Evolutionary conservation across 306 rosid genomes (phyloP), one percentile per base, ranked within the genome.

Genomic region (Carpinus viminea): DNA sequence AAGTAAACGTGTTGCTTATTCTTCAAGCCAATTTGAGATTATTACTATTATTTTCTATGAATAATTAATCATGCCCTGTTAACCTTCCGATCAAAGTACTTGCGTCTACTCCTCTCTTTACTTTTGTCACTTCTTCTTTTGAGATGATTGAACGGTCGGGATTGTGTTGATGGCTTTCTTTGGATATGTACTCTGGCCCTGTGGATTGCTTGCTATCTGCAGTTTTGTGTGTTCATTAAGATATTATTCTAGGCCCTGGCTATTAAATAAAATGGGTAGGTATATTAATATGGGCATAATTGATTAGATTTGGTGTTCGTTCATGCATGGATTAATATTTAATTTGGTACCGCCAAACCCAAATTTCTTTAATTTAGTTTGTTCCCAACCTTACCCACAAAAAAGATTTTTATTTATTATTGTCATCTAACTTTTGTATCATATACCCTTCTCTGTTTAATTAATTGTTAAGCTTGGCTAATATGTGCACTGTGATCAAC

Each of bases 271-370:
- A 74, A 79, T 65, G 68, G 86, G 80, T 80, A 68, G 86, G 84
- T 69, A 50, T 84, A 88, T 85, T 85, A 83, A 83, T 82, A 70
- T 52, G 75, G 75, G 76, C 89, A 83, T 68, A 48, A 73, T 76
- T 76, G 79, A 51, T 11, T 62, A 26, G 68, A 73, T 68, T 45
- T 47, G 43, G 10, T 20, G 72, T 84, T 86, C 86, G 43, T 85
- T 88, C 90, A 82, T 84, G 91, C 84, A 80, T 78, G 64, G 82
- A 70, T 34, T 68, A 17, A 68, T 83, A 45, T 72, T 38, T 21
- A 28, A 24, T 81, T 73, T 65, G 90, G 92, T 76, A 87, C 92
- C 86, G 62, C 89, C 78, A 46, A 10, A 71, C 18, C 28, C 28
- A 2, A 74, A 62, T 21, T 68, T 10, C 74, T 66, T 46, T 73